Evolutionary conservation across 345 rosid genomes (phyloP).

Genomic region (Ceriops decandra): DNA sequence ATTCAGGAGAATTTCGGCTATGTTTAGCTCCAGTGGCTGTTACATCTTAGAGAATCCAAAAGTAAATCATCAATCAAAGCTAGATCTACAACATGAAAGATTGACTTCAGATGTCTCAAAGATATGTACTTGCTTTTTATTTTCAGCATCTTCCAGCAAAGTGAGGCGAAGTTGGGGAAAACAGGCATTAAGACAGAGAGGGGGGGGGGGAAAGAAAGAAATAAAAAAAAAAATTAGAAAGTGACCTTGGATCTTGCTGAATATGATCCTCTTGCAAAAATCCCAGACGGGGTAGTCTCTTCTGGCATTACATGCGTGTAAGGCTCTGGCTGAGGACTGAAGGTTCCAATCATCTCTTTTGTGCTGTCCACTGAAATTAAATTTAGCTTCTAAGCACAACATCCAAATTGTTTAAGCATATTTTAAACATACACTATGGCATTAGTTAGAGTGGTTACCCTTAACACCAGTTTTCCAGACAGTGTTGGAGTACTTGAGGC

Average conservation of each 20-base stretch:
- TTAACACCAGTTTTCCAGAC: conserved; percentile 80
- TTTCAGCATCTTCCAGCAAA: too few species aligned
- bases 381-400: background rate
- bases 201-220: too few species aligned
- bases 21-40: too few species aligned
- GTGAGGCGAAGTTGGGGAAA: too few species aligned
- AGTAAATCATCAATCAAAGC: too few species aligned
- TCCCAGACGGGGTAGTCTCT: conserved; percentile 71
- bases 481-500: conserved; percentile 67
- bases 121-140: too few species aligned
- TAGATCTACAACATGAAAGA: too few species aligned
- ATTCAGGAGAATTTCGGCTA: too few species aligned
- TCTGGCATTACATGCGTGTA: conserved; percentile 61
- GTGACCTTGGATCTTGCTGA: conserved; percentile 71
- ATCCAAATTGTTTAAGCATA: background rate
- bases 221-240: background rate
- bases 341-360: conserved; percentile 77
- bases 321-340: conserved; percentile 69
- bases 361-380: conserved; percentile 52
- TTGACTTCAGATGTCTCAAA: too few species aligned
- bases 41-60: too few species aligned
- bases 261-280: conserved; percentile 70
- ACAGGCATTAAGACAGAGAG: background rate
- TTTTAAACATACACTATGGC: background rate
- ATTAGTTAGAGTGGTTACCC: conserved; percentile 36